A percentile compares a stretch with the other conserved stretches of the same genome.
These are phyloP conservation scores for Gentiana straminea DNA, from an alignment of 257 asterid genomes.

Conservation along the genomic window DNA sequence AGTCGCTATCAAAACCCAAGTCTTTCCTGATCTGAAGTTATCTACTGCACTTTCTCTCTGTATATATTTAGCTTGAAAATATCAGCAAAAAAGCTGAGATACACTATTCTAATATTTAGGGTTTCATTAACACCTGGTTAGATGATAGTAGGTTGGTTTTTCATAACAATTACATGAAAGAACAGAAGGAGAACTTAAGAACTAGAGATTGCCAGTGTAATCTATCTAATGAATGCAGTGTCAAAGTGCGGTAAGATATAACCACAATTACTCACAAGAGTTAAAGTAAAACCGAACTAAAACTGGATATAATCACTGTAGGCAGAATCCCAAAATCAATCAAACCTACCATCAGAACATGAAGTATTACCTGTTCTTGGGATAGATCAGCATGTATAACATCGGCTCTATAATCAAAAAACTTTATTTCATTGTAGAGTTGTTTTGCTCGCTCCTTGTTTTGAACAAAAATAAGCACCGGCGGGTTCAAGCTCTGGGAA, in stretches of 20 bases:
- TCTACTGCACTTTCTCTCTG: constrained; percentile 77
- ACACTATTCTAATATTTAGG: too few relatives aligned
- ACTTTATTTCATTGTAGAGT: constrained; percentile 54
- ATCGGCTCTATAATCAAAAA: constrained; percentile 61
- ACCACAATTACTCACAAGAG: too few relatives aligned
- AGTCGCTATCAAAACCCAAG: constrained; percentile 91
- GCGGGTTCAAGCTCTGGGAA: constrained; percentile 73
- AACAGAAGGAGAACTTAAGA: too few relatives aligned
- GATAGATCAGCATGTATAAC: constrained; percentile 75
- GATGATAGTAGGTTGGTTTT: too few relatives aligned
- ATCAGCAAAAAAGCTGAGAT: background rate
- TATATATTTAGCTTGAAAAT: constrained; percentile 1
- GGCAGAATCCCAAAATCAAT: background rate
- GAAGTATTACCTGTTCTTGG: constrained; percentile 37
- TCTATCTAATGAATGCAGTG: too few relatives aligned
- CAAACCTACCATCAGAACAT: background rate
- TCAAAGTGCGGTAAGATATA: too few relatives aligned
- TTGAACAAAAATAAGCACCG: constrained; percentile 78
- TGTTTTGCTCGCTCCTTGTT: constrained; percentile 81
- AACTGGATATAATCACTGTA: background rate
- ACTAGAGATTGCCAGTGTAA: too few relatives aligned
- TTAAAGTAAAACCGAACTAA: background rate
- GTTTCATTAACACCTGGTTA: too few relatives aligned
- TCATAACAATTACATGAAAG: too few relatives aligned
- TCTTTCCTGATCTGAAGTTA: constrained; percentile 77